Base-by-base conservation (phyloP, 2,329 filamentous ascomycete species). In the Whalleya microplaca region DNA sequence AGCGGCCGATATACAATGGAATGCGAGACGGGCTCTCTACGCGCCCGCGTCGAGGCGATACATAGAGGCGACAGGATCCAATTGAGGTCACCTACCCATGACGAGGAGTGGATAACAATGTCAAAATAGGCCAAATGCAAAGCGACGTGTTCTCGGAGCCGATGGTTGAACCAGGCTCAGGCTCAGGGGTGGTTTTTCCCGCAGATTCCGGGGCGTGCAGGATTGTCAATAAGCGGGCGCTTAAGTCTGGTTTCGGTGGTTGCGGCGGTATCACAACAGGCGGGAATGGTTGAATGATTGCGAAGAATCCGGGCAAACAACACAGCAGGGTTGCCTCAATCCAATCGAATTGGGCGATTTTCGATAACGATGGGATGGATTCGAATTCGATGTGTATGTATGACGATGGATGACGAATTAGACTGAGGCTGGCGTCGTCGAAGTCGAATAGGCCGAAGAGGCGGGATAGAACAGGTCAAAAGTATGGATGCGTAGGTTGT, bases 1-100 rank as follows among this genome's bases (percentile, higher is more conserved):
- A 48, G 53, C 59, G 52, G 46, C 55, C 55, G n/a, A n/a, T 59
- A 27, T 40, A 42, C 12, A 41, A 41, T 40, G 14, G 2, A 45
- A 55, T 55, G 43, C 29, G 12, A 18, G 10, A 32, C 16, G 32
- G 37, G 53, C 43, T 49, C 29, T 37, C 37, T n/a, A 12, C 27
- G 14, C 23, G 41, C 23, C 27, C 37, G 37, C 23, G 2, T 19
- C 19, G 5, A 29, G 10, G 16, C 8, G 6, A 14, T 16, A n/a
- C 23, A 3, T 19, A 12, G 5, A 29, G 10, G 16, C 8, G 6
- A 14, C 7, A 21, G 40, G 14, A 16, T 18, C 41, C 19, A 23
- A 48, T 10, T 12, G 23, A 61, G 47, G 16, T 41, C 27, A 46
- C 57, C 50, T 61, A 61, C 58, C 47, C 60, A 63, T 63, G 46